phyloP scores from a whole-genome alignment of 371 early-diverging fungal genomes.

The Mucor irregularis region DNA sequence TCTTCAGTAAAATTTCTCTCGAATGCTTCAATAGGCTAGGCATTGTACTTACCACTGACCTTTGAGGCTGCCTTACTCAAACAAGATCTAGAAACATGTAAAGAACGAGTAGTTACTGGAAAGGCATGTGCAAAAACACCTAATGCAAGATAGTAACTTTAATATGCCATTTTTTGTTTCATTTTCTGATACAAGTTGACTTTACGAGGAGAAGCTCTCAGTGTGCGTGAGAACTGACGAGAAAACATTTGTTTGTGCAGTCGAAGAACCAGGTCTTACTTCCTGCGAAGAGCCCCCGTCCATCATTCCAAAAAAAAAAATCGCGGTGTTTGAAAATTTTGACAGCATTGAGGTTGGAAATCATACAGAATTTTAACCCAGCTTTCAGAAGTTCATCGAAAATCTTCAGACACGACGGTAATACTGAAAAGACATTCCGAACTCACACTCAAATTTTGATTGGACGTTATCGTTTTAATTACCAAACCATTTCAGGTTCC shows the following conservation, averaged over 20 bases:
- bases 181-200: neutral
- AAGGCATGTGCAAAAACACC: neutral
- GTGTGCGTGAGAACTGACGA: slow-evolving; percentile 7
- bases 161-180: neutral
- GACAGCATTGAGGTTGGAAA: too few relatives aligned
- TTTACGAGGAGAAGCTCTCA: slow-evolving; percentile 10
- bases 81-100: slow-evolving; percentile 4
- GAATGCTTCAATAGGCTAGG: neutral
- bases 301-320: too few relatives aligned
- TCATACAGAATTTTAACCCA: too few relatives aligned
- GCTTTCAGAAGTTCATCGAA: too few relatives aligned
- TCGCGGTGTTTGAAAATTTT: too few relatives aligned
- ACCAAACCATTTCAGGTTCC: too few relatives aligned
- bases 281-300: too few relatives aligned
- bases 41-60: slow-evolving; percentile 5
- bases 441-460: too few relatives aligned
- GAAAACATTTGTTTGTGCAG: slow-evolving; percentile 5
- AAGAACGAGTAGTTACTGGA: slow-evolving; percentile 4
- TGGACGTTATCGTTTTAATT: too few relatives aligned
- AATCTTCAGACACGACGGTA: too few relatives aligned
- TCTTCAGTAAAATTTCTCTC: too few relatives aligned
- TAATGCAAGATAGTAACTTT: neutral
- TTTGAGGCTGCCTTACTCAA: slow-evolving; percentile 4
- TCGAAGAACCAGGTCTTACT: neutral
- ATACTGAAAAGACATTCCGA: too few relatives aligned